Conservation (phyloP, 1,284 basidiomycete genomes). For the Trametes sp. region DNA sequence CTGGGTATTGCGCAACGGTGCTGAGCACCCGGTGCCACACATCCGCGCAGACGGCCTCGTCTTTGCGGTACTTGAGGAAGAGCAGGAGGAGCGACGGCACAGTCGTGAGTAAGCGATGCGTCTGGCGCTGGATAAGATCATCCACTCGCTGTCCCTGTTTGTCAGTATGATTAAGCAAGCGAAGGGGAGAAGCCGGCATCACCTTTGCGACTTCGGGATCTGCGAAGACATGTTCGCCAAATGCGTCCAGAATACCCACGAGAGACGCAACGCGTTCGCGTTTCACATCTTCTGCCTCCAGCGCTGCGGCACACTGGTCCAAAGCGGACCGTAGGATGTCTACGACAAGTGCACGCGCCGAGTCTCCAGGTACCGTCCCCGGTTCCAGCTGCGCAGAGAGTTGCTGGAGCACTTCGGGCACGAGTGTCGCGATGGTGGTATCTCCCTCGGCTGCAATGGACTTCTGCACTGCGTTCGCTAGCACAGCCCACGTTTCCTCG, state of each 20-base stretch:
- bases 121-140: conserved; percentile 47
- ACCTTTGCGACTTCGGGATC: conserved; percentile 51
- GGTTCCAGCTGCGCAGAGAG: conserved; percentile 45
- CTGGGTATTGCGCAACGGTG: conserved; percentile 43
- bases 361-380: conserved; percentile 39
- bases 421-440: conserved; percentile 40
- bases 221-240: conserved; percentile 51
- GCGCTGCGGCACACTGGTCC: conserved; percentile 40
- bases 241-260: conserved; percentile 49
- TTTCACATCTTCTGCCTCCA: conserved; percentile 29
- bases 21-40: conserved; percentile 57
- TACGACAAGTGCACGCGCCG: conserved; percentile 34
- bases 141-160: conserved; percentile 53
- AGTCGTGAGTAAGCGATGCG: conserved; percentile 49
- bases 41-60: conserved; percentile 41
- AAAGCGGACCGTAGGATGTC: conserved; percentile 42
- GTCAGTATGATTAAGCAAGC: not conserved
- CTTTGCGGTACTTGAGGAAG: conserved; percentile 54
- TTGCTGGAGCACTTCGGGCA: conserved; percentile 52
- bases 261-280: conserved; percentile 37
- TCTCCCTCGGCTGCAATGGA: conserved; percentile 26
- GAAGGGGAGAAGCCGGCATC: not conserved
- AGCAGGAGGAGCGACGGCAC: conserved; percentile 55
- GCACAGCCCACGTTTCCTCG: conserved; percentile 52
- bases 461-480: conserved; percentile 41